These are phyloP conservation scores for Phytophthora meadii DNA, from an alignment of 352 stramenopile species.

Conservation along the genomic window DNA sequence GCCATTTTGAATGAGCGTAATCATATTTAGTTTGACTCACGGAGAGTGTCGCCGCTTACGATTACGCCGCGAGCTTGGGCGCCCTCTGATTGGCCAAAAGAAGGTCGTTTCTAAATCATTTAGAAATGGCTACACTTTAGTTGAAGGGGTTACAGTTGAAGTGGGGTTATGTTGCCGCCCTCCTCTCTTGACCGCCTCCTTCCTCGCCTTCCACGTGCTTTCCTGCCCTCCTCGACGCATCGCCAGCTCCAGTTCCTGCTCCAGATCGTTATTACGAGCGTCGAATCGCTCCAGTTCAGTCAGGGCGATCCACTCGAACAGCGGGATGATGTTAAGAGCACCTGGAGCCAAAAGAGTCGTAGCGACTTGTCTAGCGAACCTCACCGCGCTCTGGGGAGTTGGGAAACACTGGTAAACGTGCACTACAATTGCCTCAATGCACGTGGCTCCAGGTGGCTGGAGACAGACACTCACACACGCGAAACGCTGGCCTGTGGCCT, in stretches of 20 bases:
- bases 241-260: slow-evolving; percentile 68
- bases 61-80: no score
- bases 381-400: slow-evolving; percentile 77
- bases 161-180: slow-evolving; percentile 13
- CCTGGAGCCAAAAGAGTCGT: slow-evolving; percentile 50
- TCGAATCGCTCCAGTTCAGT: slow-evolving; percentile 79
- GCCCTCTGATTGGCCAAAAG: no score
- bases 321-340: slow-evolving; percentile 68
- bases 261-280: slow-evolving; percentile 59
- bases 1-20: no score
- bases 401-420: slow-evolving; percentile 87
- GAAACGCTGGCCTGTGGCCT: slow-evolving; percentile 75
- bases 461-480: slow-evolving; percentile 69
- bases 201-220: slow-evolving; percentile 76
- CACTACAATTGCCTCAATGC: slow-evolving; percentile 64
- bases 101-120: no score
- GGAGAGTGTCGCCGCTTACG: no score
- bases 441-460: slow-evolving; percentile 22
- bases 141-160: no score
- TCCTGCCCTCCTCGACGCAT: slow-evolving; percentile 35
- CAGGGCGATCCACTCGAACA: slow-evolving; percentile 82
- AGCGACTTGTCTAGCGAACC: slow-evolving; percentile 70
- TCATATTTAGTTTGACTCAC: no score
- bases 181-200: slow-evolving; percentile 68
- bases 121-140: no score